Evolutionary conservation across 345 rosid genomes (phyloP).

Genomic region (Melaleuca quinquenervia): DNA sequence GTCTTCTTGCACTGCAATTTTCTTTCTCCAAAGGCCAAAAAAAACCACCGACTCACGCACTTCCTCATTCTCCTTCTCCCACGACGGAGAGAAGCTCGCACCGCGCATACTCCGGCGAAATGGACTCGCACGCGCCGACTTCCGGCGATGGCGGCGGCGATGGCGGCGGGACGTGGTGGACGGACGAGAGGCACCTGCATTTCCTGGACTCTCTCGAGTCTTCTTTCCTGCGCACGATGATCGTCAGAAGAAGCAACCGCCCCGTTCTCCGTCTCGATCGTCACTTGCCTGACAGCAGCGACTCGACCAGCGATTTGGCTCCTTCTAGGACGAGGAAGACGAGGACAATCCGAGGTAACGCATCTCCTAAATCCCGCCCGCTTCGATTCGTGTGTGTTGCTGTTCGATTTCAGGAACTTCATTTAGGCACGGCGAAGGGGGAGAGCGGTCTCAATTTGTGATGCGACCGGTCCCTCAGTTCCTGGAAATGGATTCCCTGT

Average conservation of each 20-base stretch:
- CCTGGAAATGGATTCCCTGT: background rate
- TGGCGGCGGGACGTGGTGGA: conserved; percentile 11
- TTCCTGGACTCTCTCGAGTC: conserved; percentile 33
- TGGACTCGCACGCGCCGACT: background rate
- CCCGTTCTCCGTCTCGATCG: conserved; percentile 30
- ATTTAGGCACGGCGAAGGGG: background rate
- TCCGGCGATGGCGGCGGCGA: background rate
- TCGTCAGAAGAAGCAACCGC: background rate
- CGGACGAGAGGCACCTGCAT: conserved; percentile 35
- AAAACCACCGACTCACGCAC: background rate
- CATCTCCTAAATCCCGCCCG: background rate
- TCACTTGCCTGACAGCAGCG: conserved; percentile 30
- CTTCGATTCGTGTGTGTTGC: background rate
- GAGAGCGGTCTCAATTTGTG: background rate
- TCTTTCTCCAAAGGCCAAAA: background rate
- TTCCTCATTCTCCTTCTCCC: background rate
- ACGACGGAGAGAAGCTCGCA: background rate
- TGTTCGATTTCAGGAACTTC: background rate
- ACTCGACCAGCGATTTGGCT: conserved; percentile 29
- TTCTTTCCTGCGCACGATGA: conserved; percentile 26
- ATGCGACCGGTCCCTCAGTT: background rate
- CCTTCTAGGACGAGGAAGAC: background rate
- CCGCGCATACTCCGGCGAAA: background rate
- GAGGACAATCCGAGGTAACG: background rate
- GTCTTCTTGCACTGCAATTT: background rate